A percentile compares a stretch with the other conserved stretches of the same genome.
These are phyloP conservation scores for Aspergillus vadensis DNA, from an alignment of 2,329 filamentous ascomycete species.

Conservation along the genomic window DNA sequence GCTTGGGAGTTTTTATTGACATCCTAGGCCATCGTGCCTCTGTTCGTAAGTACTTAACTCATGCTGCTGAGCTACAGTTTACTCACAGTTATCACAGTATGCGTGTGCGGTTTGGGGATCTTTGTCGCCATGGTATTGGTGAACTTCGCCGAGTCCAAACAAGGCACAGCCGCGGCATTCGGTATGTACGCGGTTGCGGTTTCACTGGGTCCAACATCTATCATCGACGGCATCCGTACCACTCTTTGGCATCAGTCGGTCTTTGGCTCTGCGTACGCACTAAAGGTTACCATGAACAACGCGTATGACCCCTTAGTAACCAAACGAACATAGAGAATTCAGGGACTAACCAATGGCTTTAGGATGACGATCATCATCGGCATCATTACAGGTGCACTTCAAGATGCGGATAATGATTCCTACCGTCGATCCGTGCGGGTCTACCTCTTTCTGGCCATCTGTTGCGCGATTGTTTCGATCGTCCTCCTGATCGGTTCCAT, in stretches of 20 bases:
- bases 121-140: slow-evolving; percentile 57
- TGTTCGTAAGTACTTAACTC: slow-evolving; percentile 39
- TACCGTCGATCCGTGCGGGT: slow-evolving; percentile 59
- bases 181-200: slow-evolving; percentile 61
- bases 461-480: slow-evolving; percentile 50
- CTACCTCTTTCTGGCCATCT: slow-evolving; percentile 57
- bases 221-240: slow-evolving; percentile 64
- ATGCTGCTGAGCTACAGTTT: background rate
- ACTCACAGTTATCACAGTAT: slow-evolving; percentile 35
- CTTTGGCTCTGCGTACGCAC: slow-evolving; percentile 61
- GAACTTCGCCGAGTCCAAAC: slow-evolving; percentile 52
- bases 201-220: slow-evolving; percentile 58
- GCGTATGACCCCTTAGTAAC: slow-evolving; percentile 33
- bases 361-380: slow-evolving; percentile 63
- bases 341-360: slow-evolving; percentile 1
- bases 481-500: slow-evolving; percentile 45
- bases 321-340: background rate
- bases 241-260: slow-evolving; percentile 62
- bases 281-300: slow-evolving; percentile 66
- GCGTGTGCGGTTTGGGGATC: slow-evolving; percentile 53
- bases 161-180: slow-evolving; percentile 61
- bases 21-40: slow-evolving; percentile 55
- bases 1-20: slow-evolving; percentile 60
- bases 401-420: slow-evolving; percentile 59
- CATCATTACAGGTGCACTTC: slow-evolving; percentile 59